Evolutionary conservation across 169 alveolate genomes (phyloP).

Genomic region (Babesia bigemina): DNA sequence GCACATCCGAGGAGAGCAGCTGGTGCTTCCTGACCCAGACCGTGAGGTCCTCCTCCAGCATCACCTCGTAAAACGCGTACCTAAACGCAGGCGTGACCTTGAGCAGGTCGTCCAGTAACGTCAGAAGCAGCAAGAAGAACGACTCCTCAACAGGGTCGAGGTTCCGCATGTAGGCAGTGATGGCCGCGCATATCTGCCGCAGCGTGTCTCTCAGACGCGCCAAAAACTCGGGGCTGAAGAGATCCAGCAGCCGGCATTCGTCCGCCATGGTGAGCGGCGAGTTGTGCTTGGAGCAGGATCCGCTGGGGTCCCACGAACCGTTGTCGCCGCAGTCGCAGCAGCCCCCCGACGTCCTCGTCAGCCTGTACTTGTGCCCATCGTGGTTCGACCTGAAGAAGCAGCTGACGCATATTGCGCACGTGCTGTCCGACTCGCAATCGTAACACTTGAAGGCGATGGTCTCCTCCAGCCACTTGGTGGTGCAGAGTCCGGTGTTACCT

Average conservation of each 20-base stretch:
- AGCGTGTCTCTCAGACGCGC: constrained; percentile 22
- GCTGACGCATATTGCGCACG: constrained; percentile 65
- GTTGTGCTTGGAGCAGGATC: constrained; percentile 59
- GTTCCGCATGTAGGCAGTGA: constrained; percentile 12
- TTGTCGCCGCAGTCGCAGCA: constrained; percentile 71
- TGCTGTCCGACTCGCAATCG: constrained; percentile 65
- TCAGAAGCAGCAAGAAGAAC: constrained; percentile 21
- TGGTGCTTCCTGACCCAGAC: constrained; percentile 60
- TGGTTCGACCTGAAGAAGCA: constrained; percentile 66
- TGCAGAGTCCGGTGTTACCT: constrained; percentile 59
- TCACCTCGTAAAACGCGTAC: constrained; percentile 27
- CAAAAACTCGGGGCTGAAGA: constrained; percentile 31
- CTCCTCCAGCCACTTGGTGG: constrained; percentile 66
- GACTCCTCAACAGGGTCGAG: constrained; percentile 20
- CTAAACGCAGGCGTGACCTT: constrained; percentile 49
- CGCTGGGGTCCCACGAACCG: constrained; percentile 58
- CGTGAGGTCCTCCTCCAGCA: constrained; percentile 16
- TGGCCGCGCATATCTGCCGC: constrained; percentile 20
- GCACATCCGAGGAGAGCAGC: constrained; percentile 17
- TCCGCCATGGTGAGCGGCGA: background rate
- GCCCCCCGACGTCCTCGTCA: constrained; percentile 62
- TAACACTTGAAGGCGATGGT: constrained; percentile 65
- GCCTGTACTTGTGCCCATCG: constrained; percentile 48
- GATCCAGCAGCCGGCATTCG: constrained; percentile 27
- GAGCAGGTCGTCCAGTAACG: constrained; percentile 52